Percentiles rank a stretch among this genome's conserved stretches.
phyloP scores from a whole-genome alignment of 2,329 filamentous ascomycete genomes.

The Colletotrichum tropicicola region DNA sequence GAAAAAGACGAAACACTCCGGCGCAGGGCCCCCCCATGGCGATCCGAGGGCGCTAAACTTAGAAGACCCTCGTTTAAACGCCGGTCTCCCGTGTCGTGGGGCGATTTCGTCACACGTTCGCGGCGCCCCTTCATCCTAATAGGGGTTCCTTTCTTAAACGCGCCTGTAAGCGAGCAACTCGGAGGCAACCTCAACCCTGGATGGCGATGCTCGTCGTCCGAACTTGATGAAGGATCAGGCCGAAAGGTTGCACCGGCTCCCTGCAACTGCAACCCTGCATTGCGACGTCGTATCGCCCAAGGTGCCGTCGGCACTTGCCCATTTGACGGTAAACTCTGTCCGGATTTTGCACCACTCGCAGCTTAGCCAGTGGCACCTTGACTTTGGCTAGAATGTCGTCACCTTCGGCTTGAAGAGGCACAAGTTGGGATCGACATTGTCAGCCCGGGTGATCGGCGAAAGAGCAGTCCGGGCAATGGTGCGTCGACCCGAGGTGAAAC shows the following conservation, averaged over 20 bases:
- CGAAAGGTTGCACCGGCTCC: neutral
- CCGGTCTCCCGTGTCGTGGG: too few species aligned
- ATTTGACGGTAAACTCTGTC: neutral
- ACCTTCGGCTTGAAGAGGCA: neutral
- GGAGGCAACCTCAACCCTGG: neutral
- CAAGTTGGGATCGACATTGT: neutral
- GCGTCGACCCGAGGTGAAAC: neutral
- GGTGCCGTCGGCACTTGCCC: neutral
- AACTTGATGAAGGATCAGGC: constrained; percentile 2
- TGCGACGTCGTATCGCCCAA: neutral
- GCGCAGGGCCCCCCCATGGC: constrained; percentile 6
- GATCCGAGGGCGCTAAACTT: neutral
- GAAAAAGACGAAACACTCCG: constrained; percentile 11
- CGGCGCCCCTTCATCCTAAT: neutral
- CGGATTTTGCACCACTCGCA: neutral
- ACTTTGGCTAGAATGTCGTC: neutral
- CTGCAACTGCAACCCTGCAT: neutral
- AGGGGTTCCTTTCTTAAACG: neutral
- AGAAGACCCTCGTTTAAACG: neutral
- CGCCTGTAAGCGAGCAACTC: neutral
- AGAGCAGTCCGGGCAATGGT: neutral
- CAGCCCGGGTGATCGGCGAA: neutral
- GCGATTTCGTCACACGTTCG: neutral
- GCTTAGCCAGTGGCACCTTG: neutral
- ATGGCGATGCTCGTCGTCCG: neutral